Base-by-base conservation (phyloP, 2,329 filamentous ascomycete species). In the Leptographium galeiforme region DNA sequence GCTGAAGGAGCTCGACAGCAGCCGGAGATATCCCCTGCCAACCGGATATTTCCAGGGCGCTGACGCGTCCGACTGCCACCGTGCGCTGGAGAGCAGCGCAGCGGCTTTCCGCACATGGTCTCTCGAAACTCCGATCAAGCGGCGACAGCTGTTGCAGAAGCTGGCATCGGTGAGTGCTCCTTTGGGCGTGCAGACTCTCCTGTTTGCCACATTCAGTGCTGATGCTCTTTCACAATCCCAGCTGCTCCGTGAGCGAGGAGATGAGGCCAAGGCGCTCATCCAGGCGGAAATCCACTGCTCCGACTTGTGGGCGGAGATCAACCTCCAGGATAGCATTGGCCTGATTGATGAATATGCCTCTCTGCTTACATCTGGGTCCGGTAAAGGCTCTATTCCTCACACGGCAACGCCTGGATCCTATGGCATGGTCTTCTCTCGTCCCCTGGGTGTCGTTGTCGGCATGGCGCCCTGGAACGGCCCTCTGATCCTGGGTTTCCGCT, bases 391-490 rank as follows among this genome's bases (percentile, higher is more conserved):
- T 13, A 33, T 46, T 18, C 44, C 44, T 19, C 25, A 46, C 44
- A 46, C 44, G 4, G 25, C 12, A 1, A 16, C 44, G 1, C 30
- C 30, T 8, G 44, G 44, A 14, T 46, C 44, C 13, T 46, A 46
- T 14, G 44, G 44, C 6, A 14, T 48, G 16, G 46, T 38, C 32
- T 38, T 48, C 10, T 38, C 32, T 14, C 46, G 46, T 19, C 46
- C 46, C 2, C 46, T 48, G n/a, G 89, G 89, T 2, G 87, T 93
- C 8, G 76, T 91, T n/a, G 69, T 93, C 36, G 82, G 79, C 6
- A 88, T 94, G 64, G 86, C 85, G 6, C 87, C 89, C 12, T 95
- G 89, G 88, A 81, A 83, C 59, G 75, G 78, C 5, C 72, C 77
- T 2, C 73, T 76, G 58, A 74, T 81, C 55, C 69, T 82, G 16